Percentiles rank a stretch among this genome's conserved stretches.
These are phyloP conservation scores for Vaccinium corymbosum DNA, from an alignment of 148 eudicot species.

Conservation along the genomic window DNA sequence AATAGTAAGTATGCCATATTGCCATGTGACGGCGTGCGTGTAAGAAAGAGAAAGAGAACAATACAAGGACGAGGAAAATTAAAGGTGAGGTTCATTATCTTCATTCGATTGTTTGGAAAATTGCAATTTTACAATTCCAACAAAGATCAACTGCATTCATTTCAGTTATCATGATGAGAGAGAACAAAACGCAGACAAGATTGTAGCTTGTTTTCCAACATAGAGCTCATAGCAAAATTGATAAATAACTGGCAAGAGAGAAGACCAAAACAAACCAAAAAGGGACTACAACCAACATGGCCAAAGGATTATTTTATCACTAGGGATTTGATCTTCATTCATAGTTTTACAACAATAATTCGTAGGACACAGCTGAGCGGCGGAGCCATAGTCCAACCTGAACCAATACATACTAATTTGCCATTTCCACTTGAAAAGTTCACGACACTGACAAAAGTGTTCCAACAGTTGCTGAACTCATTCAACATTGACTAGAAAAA, in stretches of 20 bases:
- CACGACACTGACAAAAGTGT: neutral
- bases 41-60: neutral
- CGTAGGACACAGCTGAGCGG: neutral
- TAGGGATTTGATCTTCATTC: neutral
- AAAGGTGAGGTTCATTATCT: neutral
- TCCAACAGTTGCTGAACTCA: neutral
- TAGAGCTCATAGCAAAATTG: neutral
- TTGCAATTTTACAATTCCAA: neutral
- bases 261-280: too few relatives aligned
- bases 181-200: neutral
- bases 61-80: neutral
- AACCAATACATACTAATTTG: neutral
- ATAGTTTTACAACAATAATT: neutral
- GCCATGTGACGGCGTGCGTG: neutral
- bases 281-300: too few relatives aligned
- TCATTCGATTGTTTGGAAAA: neutral
- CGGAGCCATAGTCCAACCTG: neutral
- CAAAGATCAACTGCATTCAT: neutral
- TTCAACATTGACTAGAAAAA: neutral
- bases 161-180: neutral
- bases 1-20: neutral
- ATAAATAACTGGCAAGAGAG: neutral
- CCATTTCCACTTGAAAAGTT: neutral
- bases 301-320: too few relatives aligned
- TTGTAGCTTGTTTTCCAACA: neutral